phyloP scores from a whole-genome alignment of 2,329 filamentous ascomycete genomes.

The Aureobasidium musti region DNA sequence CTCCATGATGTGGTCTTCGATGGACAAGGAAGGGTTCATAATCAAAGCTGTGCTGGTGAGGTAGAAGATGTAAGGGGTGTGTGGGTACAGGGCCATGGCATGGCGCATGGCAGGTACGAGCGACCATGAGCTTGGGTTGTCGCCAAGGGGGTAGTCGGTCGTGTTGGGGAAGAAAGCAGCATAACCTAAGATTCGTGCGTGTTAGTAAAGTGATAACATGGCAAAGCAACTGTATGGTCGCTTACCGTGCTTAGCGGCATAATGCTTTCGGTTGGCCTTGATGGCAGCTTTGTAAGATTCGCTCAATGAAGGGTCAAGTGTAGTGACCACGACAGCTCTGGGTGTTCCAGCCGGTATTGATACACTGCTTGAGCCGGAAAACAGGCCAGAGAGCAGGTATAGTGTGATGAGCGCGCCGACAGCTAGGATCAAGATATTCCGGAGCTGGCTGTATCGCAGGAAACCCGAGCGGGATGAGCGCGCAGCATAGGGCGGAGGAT shows the following conservation, averaged over 20 bases:
- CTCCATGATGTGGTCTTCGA: constrained; percentile 72
- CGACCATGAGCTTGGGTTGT: constrained; percentile 65
- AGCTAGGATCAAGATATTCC: constrained; percentile 58
- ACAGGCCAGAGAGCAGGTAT: constrained; percentile 58
- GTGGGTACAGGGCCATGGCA: constrained; percentile 76
- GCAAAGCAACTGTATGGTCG: neutral
- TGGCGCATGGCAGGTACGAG: constrained; percentile 85
- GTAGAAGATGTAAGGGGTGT: constrained; percentile 81
- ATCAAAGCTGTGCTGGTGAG: constrained; percentile 83
- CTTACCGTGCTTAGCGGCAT: constrained; percentile 83
- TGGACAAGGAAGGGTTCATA: constrained; percentile 72
- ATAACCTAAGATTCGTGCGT: constrained; percentile 64
- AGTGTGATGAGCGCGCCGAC: constrained; percentile 61
- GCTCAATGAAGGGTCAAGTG: constrained; percentile 70
- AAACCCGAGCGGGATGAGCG: constrained; percentile 57
- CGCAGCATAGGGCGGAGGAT: constrained; percentile 69
- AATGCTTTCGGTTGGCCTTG: constrained; percentile 78
- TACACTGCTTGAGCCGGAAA: constrained; percentile 28
- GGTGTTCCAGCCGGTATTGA: constrained; percentile 50
- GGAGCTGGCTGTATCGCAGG: constrained; percentile 39
- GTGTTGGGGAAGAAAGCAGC: constrained; percentile 76
- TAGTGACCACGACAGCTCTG: constrained; percentile 76
- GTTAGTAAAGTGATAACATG: constrained; percentile 10
- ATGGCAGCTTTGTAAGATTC: constrained; percentile 70
- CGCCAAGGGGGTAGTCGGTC: constrained; percentile 71